Conservation (phyloP, 2,329 filamentous ascomycete species). For the Scedosporium aurantiacum region DNA sequence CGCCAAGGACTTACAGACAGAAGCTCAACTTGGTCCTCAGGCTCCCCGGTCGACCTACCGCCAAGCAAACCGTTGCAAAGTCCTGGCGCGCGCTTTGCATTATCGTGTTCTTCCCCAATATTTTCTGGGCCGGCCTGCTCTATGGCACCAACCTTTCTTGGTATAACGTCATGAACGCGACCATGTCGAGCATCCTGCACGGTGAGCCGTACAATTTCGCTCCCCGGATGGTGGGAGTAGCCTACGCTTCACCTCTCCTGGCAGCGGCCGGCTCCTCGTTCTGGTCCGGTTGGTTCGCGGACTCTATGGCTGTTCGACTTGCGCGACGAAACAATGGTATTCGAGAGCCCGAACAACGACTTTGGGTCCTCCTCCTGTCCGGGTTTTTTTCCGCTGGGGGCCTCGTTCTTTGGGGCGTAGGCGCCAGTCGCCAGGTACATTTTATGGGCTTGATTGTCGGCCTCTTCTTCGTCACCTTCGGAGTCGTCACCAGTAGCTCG, state of each 20-base stretch:
- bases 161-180: slow-evolving; percentile 24
- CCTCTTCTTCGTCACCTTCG: slow-evolving; percentile 19
- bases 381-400: slow-evolving; percentile 27
- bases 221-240: slow-evolving; percentile 19
- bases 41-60: slow-evolving; percentile 8
- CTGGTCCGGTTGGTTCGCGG: slow-evolving; percentile 20
- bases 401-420: slow-evolving; percentile 37
- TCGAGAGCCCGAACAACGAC: slow-evolving; percentile 22
- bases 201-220: slow-evolving; percentile 22
- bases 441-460: slow-evolving; percentile 22
- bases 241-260: slow-evolving; percentile 19
- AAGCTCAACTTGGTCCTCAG: slow-evolving; percentile 14
- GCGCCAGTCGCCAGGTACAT: slow-evolving; percentile 21
- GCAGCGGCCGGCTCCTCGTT: slow-evolving; percentile 15
- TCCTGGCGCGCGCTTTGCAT: slow-evolving; percentile 17
- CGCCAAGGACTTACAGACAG: not conserved
- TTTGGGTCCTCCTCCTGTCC: slow-evolving; percentile 22
- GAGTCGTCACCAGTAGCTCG: slow-evolving; percentile 20
- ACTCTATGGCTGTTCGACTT: slow-evolving; percentile 18
- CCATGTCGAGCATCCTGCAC: slow-evolving; percentile 19
- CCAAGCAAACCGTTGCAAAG: slow-evolving; percentile 11
- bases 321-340: slow-evolving; percentile 23
- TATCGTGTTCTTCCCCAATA: slow-evolving; percentile 20
- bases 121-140: slow-evolving; percentile 22
- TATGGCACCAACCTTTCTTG: slow-evolving; percentile 23